These are phyloP conservation scores for Wallemia mellicola DNA, from an alignment of 1,284 basidiomycete species.

Conservation along the genomic window DNA sequence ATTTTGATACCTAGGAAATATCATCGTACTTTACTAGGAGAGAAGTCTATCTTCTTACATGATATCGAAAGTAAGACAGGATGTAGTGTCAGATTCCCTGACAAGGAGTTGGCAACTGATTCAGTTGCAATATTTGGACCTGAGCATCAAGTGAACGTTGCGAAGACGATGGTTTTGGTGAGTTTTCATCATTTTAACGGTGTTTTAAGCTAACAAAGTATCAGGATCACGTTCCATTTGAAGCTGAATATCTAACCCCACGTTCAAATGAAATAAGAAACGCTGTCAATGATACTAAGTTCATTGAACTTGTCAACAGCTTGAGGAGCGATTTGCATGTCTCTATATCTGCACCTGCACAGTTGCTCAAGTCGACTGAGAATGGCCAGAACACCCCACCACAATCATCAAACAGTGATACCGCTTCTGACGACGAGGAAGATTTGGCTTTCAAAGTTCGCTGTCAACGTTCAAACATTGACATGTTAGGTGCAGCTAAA, in stretches of 20 bases:
- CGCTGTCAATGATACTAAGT: slow-evolving; percentile 46
- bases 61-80: slow-evolving; percentile 94
- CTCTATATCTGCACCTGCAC: slow-evolving; percentile 38
- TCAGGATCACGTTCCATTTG: slow-evolving; percentile 85
- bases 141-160: slow-evolving; percentile 85
- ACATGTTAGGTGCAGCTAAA: slow-evolving; percentile 60
- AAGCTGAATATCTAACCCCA: slow-evolving; percentile 77
- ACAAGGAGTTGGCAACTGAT: slow-evolving; percentile 66
- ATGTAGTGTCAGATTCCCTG: slow-evolving; percentile 74
- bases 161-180: slow-evolving; percentile 77
- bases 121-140: slow-evolving; percentile 70
- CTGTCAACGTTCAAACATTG: slow-evolving; percentile 74
- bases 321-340: slow-evolving; percentile 85
- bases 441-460: slow-evolving; percentile 74
- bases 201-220: slow-evolving; percentile 5
- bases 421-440: slow-evolving; percentile 25
- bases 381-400: slow-evolving; percentile 4
- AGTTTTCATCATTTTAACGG: slow-evolving; percentile 10
- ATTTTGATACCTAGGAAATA: slow-evolving; percentile 76
- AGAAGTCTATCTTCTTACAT: slow-evolving; percentile 86
- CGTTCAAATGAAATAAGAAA: slow-evolving; percentile 45
- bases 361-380: slow-evolving; percentile 5
- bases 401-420: slow-evolving; percentile 11
- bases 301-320: slow-evolving; percentile 48
- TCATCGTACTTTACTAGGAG: slow-evolving; percentile 75